These are phyloP conservation scores for Thermochaetoides dissita DNA, from an alignment of 2,329 filamentous ascomycete species.

Conservation along the genomic window DNA sequence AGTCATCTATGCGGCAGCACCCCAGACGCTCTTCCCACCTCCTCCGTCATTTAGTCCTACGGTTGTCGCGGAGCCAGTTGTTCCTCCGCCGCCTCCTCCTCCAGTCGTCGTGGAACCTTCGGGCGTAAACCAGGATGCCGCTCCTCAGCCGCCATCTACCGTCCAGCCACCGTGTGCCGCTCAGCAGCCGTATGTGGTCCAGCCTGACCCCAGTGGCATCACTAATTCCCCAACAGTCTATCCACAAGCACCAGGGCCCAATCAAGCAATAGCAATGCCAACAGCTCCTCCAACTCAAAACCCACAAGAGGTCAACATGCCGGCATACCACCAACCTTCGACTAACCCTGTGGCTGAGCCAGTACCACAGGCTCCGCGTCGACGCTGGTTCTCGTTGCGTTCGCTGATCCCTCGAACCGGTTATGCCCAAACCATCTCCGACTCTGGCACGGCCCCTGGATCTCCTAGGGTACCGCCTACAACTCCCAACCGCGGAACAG, in stretches of 20 bases:
- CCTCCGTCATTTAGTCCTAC: neutral
- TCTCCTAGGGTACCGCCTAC: neutral
- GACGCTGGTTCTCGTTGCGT: constrained; percentile 3
- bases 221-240: too few relatives aligned
- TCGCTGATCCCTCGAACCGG: neutral
- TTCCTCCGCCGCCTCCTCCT: neutral
- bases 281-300: too few relatives aligned
- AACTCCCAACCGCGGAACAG: neutral
- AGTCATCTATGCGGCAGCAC: neutral
- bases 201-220: too few relatives aligned
- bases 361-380: neutral
- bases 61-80: neutral
- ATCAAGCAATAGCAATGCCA: too few relatives aligned
- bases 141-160: neutral
- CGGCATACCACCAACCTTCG: too few relatives aligned
- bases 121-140: neutral
- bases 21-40: neutral
- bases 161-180: too few relatives aligned
- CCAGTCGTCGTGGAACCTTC: neutral
- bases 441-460: neutral
- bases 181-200: too few relatives aligned
- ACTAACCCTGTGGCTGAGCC: too few relatives aligned
- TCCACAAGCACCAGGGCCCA: too few relatives aligned
- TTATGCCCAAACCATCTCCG: constrained; percentile 5
- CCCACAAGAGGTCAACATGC: too few relatives aligned